These are phyloP conservation scores for Pseudocercospora musae DNA, from an alignment of 2,329 filamentous ascomycete species.

Conservation along the genomic window DNA sequence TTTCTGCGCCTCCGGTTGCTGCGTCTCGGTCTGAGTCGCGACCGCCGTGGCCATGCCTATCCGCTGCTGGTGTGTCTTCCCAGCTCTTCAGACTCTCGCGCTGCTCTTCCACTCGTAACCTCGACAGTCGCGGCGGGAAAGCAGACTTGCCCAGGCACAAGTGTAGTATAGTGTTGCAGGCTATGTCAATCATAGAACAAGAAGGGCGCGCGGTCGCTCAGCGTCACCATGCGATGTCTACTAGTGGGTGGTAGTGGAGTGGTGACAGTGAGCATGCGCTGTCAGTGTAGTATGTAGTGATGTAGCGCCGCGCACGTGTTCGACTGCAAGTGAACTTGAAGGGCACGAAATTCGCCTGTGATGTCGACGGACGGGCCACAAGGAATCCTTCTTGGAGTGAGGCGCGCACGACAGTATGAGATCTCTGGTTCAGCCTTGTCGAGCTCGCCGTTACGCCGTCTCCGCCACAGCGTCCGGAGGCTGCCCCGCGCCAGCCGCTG, in stretches of 20 bases:
- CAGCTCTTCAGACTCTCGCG: neutral
- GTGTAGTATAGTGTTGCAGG: slow-evolving; percentile 1
- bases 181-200: slow-evolving; percentile 1
- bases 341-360: neutral
- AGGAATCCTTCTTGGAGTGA: neutral
- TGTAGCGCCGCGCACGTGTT: neutral
- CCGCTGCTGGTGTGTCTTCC: neutral
- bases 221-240: neutral
- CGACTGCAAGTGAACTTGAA: neutral
- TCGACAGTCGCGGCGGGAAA: slow-evolving; percentile 13
- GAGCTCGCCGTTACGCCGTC: too few species aligned
- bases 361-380: neutral
- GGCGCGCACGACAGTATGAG: neutral
- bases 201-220: neutral
- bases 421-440: slow-evolving; percentile 5
- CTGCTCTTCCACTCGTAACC: neutral
- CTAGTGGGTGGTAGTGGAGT: neutral
- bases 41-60: slow-evolving; percentile 21
- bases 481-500: neutral
- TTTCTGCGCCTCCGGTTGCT: slow-evolving; percentile 12
- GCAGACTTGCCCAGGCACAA: slow-evolving; percentile 10
- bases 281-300: neutral
- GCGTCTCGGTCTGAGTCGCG: slow-evolving; percentile 20
- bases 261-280: neutral
- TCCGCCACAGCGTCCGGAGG: neutral